These are phyloP conservation scores for Zasmidium citrigriseum DNA, from an alignment of 2,329 filamentous ascomycete genomes.

Conservation along the genomic window DNA sequence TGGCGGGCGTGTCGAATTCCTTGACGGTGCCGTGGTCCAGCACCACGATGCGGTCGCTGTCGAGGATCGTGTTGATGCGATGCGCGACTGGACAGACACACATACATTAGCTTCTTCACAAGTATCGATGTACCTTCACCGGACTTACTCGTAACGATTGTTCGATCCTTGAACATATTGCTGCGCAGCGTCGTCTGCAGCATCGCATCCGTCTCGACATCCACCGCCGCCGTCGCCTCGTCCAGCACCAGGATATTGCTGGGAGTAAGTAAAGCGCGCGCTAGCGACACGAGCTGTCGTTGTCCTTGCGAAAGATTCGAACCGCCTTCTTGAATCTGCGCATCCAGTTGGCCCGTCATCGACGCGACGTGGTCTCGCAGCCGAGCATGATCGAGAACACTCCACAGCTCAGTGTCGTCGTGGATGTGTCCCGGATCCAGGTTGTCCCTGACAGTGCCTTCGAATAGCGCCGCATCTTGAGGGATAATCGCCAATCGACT, in stretches of 20 bases:
- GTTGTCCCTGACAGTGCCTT: conserved; percentile 91
- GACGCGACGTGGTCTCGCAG: conserved; percentile 84
- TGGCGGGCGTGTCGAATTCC: conserved; percentile 86
- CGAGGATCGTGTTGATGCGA: conserved; percentile 94
- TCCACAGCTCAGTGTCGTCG: conserved; percentile 97
- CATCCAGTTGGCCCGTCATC: conserved; percentile 89
- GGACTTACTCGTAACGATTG: conserved; percentile 78
- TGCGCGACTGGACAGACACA: conserved; percentile 64
- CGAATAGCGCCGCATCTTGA: conserved; percentile 94
- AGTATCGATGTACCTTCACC: background rate
- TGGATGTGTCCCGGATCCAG: conserved; percentile 92
- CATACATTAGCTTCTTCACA: background rate
- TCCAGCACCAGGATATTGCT: conserved; percentile 97
- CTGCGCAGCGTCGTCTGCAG: conserved; percentile 65
- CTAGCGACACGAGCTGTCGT: conserved; percentile 88
- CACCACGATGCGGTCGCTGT: conserved; percentile 86
- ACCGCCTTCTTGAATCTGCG: conserved; percentile 89
- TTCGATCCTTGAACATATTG: conserved; percentile 79
- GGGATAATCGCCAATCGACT: conserved; percentile 93
- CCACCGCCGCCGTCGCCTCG: conserved; percentile 83
- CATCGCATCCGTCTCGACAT: conserved; percentile 67
- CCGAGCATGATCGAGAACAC: conserved; percentile 78
- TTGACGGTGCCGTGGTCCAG: conserved; percentile 86
- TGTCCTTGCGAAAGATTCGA: conserved; percentile 96
- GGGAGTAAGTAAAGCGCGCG: conserved; percentile 88